These are phyloP conservation scores for Serendipita sp. DNA, from an alignment of 768 basidiomycete species.

Conservation along the genomic window DNA sequence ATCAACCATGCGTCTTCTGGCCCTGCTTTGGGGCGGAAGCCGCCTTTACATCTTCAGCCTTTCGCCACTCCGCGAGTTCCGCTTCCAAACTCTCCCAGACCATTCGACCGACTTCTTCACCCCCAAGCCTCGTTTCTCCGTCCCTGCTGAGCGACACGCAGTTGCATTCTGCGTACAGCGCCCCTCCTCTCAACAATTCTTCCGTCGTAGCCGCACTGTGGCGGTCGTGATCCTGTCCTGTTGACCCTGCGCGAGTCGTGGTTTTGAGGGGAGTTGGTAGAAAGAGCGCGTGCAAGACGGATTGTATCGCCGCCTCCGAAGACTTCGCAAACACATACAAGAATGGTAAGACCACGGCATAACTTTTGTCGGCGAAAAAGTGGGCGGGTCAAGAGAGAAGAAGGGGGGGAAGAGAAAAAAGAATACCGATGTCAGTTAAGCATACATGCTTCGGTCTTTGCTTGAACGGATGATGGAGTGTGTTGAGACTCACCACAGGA, in stretches of 20 bases:
- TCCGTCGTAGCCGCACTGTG: neutral
- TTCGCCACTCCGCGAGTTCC: conserved; percentile 43
- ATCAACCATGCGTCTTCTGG: neutral
- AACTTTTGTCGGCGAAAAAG: conserved; percentile 26
- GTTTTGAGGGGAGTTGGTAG: conserved; percentile 31
- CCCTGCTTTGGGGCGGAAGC: neutral
- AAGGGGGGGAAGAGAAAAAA: neutral
- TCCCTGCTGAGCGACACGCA: conserved; percentile 27
- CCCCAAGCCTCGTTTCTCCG: conserved; percentile 40
- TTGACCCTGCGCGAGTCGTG: conserved; percentile 43
- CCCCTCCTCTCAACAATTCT: conserved; percentile 62
- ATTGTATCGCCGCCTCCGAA: conserved; percentile 45
- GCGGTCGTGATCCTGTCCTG: conserved; percentile 12
- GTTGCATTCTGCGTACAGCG: conserved; percentile 57
- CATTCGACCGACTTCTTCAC: conserved; percentile 27
- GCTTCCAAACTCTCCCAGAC: conserved; percentile 65
- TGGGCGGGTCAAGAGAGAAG: neutral
- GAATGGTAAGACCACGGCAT: conserved; percentile 48
- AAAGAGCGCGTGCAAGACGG: conserved; percentile 66
- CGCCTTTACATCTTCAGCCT: neutral
- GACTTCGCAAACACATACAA: conserved; percentile 56
- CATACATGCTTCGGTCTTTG: neutral
- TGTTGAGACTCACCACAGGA: conserved; percentile 31
- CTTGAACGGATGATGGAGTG: neutral
- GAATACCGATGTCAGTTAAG: conserved; percentile 1